phyloP scores from a whole-genome alignment of 352 stramenopile species.

The Pythium dissimile region DNA sequence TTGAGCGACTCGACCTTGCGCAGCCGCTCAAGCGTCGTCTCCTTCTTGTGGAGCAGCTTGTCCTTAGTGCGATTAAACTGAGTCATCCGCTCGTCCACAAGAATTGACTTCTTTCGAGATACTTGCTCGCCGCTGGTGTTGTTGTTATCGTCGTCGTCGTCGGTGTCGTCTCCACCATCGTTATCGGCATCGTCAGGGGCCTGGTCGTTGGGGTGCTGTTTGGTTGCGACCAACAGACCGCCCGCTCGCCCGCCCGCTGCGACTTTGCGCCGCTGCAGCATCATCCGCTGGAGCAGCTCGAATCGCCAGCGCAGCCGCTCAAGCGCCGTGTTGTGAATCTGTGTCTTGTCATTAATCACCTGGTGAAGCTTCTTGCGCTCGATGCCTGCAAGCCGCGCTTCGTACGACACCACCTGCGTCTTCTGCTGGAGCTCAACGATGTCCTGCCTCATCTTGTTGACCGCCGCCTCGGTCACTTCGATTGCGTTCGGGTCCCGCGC shows the following conservation, averaged over 20 bases:
- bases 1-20: conserved; percentile 61
- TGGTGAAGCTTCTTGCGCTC: conserved; percentile 66
- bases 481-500: conserved; percentile 78
- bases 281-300: conserved; percentile 55
- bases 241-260: background rate
- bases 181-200: background rate
- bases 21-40: conserved; percentile 49
- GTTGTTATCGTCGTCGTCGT: background rate
- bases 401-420: conserved; percentile 64
- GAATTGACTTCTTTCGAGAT: background rate
- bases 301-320: conserved; percentile 62
- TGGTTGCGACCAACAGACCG: background rate
- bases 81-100: conserved; percentile 22
- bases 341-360: conserved; percentile 61
- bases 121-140: background rate
- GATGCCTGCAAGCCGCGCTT: conserved; percentile 50
- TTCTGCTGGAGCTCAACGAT: conserved; percentile 70
- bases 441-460: conserved; percentile 62
- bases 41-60: conserved; percentile 75
- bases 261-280: conserved; percentile 11
- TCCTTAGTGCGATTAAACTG: conserved; percentile 66
- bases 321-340: conserved; percentile 63
- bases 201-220: too few species aligned
- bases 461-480: conserved; percentile 54
- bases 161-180: background rate